Conservation (phyloP, 352 stramenopile species). For the Saprolegnia diclina region DNA sequence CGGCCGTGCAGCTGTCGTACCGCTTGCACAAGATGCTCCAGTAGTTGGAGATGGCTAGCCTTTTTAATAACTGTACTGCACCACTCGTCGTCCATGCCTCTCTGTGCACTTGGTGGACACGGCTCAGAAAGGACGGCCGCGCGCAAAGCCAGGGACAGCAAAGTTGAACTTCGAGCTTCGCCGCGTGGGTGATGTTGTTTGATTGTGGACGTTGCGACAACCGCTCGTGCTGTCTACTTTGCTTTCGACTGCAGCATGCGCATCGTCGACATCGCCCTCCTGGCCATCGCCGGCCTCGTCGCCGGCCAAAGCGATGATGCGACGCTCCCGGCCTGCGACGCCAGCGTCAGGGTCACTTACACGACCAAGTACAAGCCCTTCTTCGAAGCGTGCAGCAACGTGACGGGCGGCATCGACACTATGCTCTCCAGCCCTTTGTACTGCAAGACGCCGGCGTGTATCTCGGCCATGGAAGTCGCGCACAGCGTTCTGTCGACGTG, state of each 20-base stretch:
- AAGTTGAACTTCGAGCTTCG: background rate
- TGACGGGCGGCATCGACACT: background rate
- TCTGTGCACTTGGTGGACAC: background rate
- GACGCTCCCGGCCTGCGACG: background rate
- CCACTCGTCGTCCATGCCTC: background rate
- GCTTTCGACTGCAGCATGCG: no score
- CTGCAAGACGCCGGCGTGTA: background rate
- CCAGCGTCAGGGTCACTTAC: background rate
- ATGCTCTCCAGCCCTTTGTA: background rate
- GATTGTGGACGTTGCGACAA: conserved; percentile 5
- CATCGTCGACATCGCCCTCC: no score
- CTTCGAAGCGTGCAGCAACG: background rate
- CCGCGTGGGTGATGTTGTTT: conserved; percentile 6
- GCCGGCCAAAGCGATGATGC: background rate
- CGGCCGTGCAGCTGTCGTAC: conserved; percentile 71
- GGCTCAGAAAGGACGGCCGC: background rate
- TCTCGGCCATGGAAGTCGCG: background rate
- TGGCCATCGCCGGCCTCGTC: background rate
- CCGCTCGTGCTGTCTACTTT: background rate
- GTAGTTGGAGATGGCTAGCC: conserved; percentile 1
- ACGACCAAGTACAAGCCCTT: background rate
- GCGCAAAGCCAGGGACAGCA: background rate
- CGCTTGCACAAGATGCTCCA: conserved; percentile 67
- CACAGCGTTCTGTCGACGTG: background rate
- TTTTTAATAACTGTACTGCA: conserved; percentile 1